Evolutionary conservation across 106 monocot genomes (phyloP), one percentile per base, ranked within the genome.

Genomic region (Apostasia ramifera): DNA sequence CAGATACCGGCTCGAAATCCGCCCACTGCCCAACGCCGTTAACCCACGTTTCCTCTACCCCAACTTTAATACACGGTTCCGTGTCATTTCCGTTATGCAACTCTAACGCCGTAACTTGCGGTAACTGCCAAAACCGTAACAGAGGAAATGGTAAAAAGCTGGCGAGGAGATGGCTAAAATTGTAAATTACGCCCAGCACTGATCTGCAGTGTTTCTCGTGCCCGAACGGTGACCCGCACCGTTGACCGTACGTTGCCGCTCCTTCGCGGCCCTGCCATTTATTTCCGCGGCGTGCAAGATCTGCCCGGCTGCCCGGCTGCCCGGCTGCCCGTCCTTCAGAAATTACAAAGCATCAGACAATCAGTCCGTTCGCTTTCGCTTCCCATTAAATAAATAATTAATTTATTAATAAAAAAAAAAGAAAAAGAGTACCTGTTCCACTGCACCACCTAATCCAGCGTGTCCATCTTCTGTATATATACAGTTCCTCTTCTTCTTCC

Each of bases 191-290:
- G 26, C 26, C 26, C 26, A 26, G 26, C 26, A 26, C 26, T 26
- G 26, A 26, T 26, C 26, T 26, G 26, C 26, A 26, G 26, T 50
- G 50, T 50, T 50, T 50, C 56, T 56, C n/a, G 8, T n/a, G 62
- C 62, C 5, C 44, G 44, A 62, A 44, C 62, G 62, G 62, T 62
- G 62, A 62, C 10, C 43, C 9, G 4, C 44, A 12, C 11, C 62
- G 62, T 62, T 62, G 62, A 62, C 62, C 62, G 44, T 62, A 62
- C 62, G 59, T 40, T 39, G 40, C 59, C 40, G 44, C 44, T 26
- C 26, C 26, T 26, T 1, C 11, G 62, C 9, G 9, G 44, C 44
- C 41, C 62, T 4, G 12, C 3, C 2, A 62, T 44, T 62, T 44
- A 62, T 42, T 59, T 37, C 40, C 59, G 9, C 59, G 39, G 59